Conservation (phyloP, 2,329 filamentous ascomycete species). For the Penicillium sp. region DNA sequence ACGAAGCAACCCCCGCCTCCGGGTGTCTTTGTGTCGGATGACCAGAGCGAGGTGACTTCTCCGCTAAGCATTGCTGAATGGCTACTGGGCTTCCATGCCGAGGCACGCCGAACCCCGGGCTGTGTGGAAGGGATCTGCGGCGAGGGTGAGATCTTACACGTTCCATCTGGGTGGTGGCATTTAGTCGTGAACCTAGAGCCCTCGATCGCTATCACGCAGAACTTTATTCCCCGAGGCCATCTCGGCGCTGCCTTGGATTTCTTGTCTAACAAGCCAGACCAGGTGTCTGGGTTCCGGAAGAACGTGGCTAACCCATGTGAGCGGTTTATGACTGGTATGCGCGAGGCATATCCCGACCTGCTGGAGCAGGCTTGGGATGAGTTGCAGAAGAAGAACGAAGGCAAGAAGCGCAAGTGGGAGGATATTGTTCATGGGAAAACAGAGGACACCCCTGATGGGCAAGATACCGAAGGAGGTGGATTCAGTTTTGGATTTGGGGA, state of each 20-base stretch:
- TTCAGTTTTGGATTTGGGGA: conserved; percentile 66
- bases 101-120: conserved; percentile 71
- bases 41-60: conserved; percentile 89
- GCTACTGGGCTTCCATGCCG: conserved; percentile 82
- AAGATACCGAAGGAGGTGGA: conserved; percentile 41
- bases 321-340: conserved; percentile 70
- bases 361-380: conserved; percentile 64
- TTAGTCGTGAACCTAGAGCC: conserved; percentile 84
- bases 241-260: conserved; percentile 75
- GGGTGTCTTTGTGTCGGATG: conserved; percentile 83
- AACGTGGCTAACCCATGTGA: conserved; percentile 69
- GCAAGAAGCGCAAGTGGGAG: conserved; percentile 84
- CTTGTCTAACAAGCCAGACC: conserved; percentile 74
- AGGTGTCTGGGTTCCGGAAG: conserved; percentile 80
- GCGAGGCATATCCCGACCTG: conserved; percentile 62
- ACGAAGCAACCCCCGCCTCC: conserved; percentile 65
- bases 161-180: conserved; percentile 96
- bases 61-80: conserved; percentile 97
- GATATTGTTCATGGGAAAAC: conserved; percentile 62
- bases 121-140: conserved; percentile 83
- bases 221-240: conserved; percentile 79
- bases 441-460: conserved; percentile 30
- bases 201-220: conserved; percentile 88
- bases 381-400: conserved; percentile 60
- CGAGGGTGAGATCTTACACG: conserved; percentile 83